Evolutionary conservation across 805 yeast species (phyloP), one percentile per base, ranked within the genome.

Genomic region (Saccharomyces paradoxus): DNA sequence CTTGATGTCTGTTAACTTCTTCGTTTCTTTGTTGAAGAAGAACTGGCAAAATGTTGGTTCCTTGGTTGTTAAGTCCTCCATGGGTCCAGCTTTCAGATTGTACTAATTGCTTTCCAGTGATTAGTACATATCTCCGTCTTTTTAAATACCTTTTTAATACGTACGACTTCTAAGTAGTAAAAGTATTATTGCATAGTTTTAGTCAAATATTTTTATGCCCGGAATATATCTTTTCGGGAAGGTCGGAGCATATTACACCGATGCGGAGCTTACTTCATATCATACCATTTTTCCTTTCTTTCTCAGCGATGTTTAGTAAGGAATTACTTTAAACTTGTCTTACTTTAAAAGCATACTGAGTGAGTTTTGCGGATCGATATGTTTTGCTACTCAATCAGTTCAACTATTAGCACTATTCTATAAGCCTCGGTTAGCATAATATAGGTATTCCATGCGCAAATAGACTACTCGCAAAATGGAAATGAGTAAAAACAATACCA

Each of bases 21-120:
- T 94, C 78, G 99, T 94, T 69, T 94, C 99, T 67, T 82, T 94
- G 80, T 85, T 94, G 79, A 94, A 94, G 96, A 94, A 94, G 92
- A 89, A 94, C 96, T 94, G 99, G 99, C 99, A 94, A 86, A 94
- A 94, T 81, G 97, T 94, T 76, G 99, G 99, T 73, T 94, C 99
- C 74, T 82, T 94, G 79, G 97, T 91, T 76, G 86, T 94, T 83
- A 94, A 94, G 84, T 89, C 97, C 63, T 84, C 98, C 79, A 94
- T 94, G 99, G 99, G 99, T 82, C 99, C 98, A 77, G 87, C 98
- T 76, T 89, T 85, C 95, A 91, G 98, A 87, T 86, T 94, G 78
- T 94, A 94, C 94, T 94, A 91, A 81, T 74, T 70, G 67, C 58
- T 21, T n/a, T 10, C 24, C 1, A n/a, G 8, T 9, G 24, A 17